phyloP scores from a whole-genome alignment of 331 rosid genomes.

The Quercus tomentella region DNA sequence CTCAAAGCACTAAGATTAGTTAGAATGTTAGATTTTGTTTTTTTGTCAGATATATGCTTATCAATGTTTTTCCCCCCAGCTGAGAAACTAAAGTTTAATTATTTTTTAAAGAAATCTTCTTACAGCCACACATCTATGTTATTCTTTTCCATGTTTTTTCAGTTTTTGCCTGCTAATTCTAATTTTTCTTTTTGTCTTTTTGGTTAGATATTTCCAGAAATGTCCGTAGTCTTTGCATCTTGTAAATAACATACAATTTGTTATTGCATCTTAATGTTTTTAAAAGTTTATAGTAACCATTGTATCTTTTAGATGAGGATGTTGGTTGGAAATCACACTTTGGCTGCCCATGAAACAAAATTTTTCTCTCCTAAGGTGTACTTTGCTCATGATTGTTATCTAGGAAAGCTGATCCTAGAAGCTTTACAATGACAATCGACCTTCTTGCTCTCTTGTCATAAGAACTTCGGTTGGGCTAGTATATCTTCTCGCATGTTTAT shows the following conservation, averaged over 20 bases:
- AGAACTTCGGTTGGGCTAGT: slow-evolving; percentile 70
- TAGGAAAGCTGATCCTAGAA: slow-evolving; percentile 87
- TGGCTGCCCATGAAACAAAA: not conserved
- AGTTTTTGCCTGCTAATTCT: not conserved
- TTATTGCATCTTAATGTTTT: not conserved
- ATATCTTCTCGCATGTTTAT: too few relatives aligned
- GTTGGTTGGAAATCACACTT: not conserved
- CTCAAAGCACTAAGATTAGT: not conserved
- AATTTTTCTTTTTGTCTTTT: not conserved
- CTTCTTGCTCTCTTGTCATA: slow-evolving; percentile 72
- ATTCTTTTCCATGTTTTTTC: not conserved
- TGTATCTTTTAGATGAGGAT: not conserved
- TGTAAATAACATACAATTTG: not conserved
- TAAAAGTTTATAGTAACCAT: not conserved
- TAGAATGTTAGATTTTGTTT: not conserved
- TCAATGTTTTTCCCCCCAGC: not conserved
- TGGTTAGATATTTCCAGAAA: not conserved
- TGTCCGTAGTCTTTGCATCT: not conserved
- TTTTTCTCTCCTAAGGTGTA: not conserved
- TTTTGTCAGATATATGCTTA: not conserved
- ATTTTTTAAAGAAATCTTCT: not conserved
- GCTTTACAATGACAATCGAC: slow-evolving; percentile 66
- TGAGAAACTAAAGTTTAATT: not conserved
- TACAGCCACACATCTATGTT: not conserved
- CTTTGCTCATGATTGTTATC: slow-evolving; percentile 1